phyloP scores from a whole-genome alignment of 2,329 filamentous ascomycete genomes.

The Aspergillus sp. region DNA sequence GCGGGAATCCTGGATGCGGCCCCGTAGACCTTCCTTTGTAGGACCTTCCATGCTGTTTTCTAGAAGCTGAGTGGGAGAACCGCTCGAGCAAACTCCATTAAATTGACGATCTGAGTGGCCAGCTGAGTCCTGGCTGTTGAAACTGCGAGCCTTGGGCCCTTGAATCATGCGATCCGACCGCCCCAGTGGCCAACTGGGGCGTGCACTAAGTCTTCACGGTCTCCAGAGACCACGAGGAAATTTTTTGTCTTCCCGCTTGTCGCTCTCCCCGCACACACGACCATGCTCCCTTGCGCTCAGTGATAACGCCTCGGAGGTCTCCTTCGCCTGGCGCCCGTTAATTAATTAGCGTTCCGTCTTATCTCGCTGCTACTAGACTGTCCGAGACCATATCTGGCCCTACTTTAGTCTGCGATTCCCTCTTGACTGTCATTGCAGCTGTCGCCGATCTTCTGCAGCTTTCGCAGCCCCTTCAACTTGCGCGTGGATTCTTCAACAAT shows the following conservation, averaged over 20 bases:
- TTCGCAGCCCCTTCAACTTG: neutral
- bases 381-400: neutral
- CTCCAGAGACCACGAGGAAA: neutral
- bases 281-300: neutral
- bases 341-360: slow-evolving; percentile 5
- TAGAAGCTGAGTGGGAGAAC: slow-evolving; percentile 1
- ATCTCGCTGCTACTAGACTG: slow-evolving; percentile 1
- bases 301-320: slow-evolving; percentile 8
- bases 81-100: no score
- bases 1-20: neutral
- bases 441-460: neutral
- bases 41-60: neutral
- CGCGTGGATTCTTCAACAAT: neutral
- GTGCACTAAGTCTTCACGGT: neutral
- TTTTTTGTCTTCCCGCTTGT: slow-evolving; percentile 2
- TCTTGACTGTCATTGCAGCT: neutral
- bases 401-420: neutral
- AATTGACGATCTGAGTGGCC: no score
- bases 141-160: neutral
- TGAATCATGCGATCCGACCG: slow-evolving; percentile 6
- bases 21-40: neutral
- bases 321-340: slow-evolving; percentile 1
- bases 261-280: neutral
- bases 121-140: no score
- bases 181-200: neutral